A percentile compares a stretch with the other conserved stretches of the same genome.
These are phyloP conservation scores for Leptographium galeiforme DNA, from an alignment of 2,329 filamentous ascomycete species.

Conservation along the genomic window DNA sequence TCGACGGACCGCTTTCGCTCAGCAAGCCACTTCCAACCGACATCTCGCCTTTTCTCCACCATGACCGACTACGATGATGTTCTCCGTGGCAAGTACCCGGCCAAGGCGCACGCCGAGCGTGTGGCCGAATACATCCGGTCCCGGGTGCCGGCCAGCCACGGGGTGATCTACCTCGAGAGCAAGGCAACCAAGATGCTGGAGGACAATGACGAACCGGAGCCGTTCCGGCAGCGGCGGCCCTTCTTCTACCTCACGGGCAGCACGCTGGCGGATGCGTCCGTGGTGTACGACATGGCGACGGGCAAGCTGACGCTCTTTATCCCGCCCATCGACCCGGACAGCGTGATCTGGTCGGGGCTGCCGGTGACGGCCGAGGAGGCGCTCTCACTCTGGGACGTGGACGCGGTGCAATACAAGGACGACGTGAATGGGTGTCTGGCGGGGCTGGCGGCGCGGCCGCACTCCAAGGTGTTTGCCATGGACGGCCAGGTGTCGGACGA, in stretches of 20 bases:
- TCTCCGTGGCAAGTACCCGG: slow-evolving; percentile 58
- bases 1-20: background rate
- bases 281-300: slow-evolving; percentile 65
- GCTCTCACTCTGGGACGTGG: slow-evolving; percentile 63
- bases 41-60: background rate
- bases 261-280: slow-evolving; percentile 63
- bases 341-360: slow-evolving; percentile 86
- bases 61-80: slow-evolving; percentile 24
- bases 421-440: slow-evolving; percentile 65
- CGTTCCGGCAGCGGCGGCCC: slow-evolving; percentile 76
- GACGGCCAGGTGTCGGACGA: slow-evolving; percentile 60
- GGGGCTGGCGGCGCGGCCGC: slow-evolving; percentile 21
- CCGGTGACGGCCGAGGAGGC: slow-evolving; percentile 69
- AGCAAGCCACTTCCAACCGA: too few species aligned
- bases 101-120: slow-evolving; percentile 71
- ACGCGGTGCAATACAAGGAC: slow-evolving; percentile 57
- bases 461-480: slow-evolving; percentile 51
- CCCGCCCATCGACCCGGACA: slow-evolving; percentile 74
- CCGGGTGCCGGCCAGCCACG: slow-evolving; percentile 46
- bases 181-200: slow-evolving; percentile 71
- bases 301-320: slow-evolving; percentile 77
- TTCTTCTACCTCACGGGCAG: slow-evolving; percentile 94
- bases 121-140: slow-evolving; percentile 68
- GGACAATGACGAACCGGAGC: slow-evolving; percentile 74
- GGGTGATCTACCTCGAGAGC: slow-evolving; percentile 78